Evolutionary conservation across 129 eudicot species (phyloP).

Genomic region (Calendula officinalis): DNA sequence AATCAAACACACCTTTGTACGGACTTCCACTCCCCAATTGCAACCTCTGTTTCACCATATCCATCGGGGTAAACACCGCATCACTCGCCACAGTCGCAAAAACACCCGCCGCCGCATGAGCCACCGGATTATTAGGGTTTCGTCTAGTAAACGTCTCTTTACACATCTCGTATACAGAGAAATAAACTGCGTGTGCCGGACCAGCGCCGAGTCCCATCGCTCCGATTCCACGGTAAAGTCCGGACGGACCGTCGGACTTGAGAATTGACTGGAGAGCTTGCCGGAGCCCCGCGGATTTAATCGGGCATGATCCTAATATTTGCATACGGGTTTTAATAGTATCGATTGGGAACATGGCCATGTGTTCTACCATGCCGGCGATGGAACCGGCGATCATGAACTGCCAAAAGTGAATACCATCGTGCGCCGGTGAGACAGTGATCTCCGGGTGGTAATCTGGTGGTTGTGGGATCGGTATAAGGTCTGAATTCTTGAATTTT

Average conservation of each 20-base stretch:
- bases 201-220: slow-evolving; percentile 99
- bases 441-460: slow-evolving; percentile 53
- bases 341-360: slow-evolving; percentile 95
- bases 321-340: slow-evolving; percentile 92
- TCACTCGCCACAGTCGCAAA: slow-evolving; percentile 82
- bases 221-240: slow-evolving; percentile 74
- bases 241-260: slow-evolving; percentile 64
- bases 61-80: slow-evolving; percentile 90
- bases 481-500: slow-evolving; percentile 67
- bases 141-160: slow-evolving; percentile 49
- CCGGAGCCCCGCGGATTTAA: slow-evolving; percentile 50
- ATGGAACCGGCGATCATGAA: slow-evolving; percentile 86
- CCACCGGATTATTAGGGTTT: slow-evolving; percentile 42
- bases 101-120: slow-evolving; percentile 73
- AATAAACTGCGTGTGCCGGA: slow-evolving; percentile 89
- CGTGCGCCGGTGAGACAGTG: slow-evolving; percentile 55
- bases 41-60: slow-evolving; percentile 86
- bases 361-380: slow-evolving; percentile 88
- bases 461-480: slow-evolving; percentile 56
- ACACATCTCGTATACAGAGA: slow-evolving; percentile 67
- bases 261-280: slow-evolving; percentile 66
- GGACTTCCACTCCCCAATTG: slow-evolving; percentile 59
- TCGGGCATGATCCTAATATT: slow-evolving; percentile 70
- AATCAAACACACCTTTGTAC: slow-evolving; percentile 69
- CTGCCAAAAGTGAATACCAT: slow-evolving; percentile 85